Evolutionary conservation across 2,329 filamentous ascomycete species (phyloP).

Genomic region (Nakataea oryzae): DNA sequence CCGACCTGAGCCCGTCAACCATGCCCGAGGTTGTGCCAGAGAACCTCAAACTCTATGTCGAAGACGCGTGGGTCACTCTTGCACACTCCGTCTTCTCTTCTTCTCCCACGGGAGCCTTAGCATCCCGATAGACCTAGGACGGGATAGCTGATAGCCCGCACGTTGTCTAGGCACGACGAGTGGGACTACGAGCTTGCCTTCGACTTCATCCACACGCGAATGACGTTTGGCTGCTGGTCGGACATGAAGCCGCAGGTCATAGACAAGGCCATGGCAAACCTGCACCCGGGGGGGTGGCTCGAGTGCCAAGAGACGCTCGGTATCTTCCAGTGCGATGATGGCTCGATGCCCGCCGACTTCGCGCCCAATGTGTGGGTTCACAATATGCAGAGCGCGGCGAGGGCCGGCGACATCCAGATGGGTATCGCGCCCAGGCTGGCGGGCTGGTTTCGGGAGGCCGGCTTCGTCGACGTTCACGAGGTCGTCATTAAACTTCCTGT

Average conservation of each 20-base stretch:
- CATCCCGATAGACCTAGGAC: too few species aligned
- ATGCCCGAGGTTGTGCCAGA: constrained; percentile 55
- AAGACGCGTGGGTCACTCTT: constrained; percentile 39
- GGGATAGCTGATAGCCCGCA: too few species aligned
- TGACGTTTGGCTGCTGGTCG: constrained; percentile 37
- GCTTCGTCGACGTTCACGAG: constrained; percentile 20
- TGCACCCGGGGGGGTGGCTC: constrained; percentile 42
- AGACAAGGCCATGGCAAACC: constrained; percentile 34
- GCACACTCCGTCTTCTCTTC: too few species aligned
- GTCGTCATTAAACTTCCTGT: constrained; percentile 19
- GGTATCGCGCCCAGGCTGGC: constrained; percentile 10
- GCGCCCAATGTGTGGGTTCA: constrained; percentile 10
- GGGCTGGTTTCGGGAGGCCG: constrained; percentile 15
- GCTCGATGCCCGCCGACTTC: constrained; percentile 10
- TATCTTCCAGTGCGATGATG: constrained; percentile 14
- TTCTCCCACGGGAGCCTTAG: too few species aligned
- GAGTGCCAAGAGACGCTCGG: constrained; percentile 39
- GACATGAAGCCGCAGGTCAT: constrained; percentile 39
- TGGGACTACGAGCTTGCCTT: constrained; percentile 44
- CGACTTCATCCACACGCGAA: constrained; percentile 43
- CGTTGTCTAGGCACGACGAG: constrained; percentile 23
- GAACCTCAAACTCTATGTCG: constrained; percentile 66
- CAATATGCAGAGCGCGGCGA: constrained; percentile 11
- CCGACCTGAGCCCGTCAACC: constrained; percentile 47
- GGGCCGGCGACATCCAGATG: constrained; percentile 10